Evolutionary conservation across 1,139 yeast species (phyloP).

Genomic region (Geotrichum armillariae): DNA sequence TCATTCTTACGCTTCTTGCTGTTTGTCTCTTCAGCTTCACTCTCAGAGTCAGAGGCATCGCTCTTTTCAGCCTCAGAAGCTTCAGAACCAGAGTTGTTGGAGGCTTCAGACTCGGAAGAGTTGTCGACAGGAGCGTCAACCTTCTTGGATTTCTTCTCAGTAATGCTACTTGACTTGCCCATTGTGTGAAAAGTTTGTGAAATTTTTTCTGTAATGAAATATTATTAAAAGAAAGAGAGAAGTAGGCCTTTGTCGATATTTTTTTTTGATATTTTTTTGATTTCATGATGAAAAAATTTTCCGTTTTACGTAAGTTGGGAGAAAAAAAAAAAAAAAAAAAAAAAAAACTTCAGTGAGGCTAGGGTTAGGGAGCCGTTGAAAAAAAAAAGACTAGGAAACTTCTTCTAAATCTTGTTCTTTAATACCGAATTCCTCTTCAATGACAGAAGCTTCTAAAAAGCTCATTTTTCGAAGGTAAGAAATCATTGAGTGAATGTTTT

Average conservation of each 20-base stretch:
- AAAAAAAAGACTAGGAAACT: not conserved
- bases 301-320: not conserved
- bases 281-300: constrained; percentile 2
- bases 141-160: constrained; percentile 32
- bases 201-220: constrained; percentile 8
- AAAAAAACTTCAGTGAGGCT: not conserved
- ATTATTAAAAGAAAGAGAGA: constrained; percentile 13
- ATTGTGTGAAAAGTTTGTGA: constrained; percentile 6
- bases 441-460: constrained; percentile 25
- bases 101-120: constrained; percentile 28
- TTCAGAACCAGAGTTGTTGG: constrained; percentile 39
- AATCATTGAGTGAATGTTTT: constrained; percentile 35
- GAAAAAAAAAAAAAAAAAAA: constrained; percentile 2
- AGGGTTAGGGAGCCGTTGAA: not conserved
- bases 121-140: constrained; percentile 33
- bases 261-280: constrained; percentile 1
- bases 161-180: constrained; percentile 30
- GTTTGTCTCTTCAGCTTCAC: constrained; percentile 30
- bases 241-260: not conserved
- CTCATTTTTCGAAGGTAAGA: constrained; percentile 30
- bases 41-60: constrained; percentile 30
- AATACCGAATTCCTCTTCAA: constrained; percentile 32
- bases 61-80: constrained; percentile 26
- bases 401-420: constrained; percentile 32
- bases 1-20: constrained; percentile 43